Evolutionary conservation across 345 rosid species (phyloP).

Genomic region (Dipteronia sinensis): DNA sequence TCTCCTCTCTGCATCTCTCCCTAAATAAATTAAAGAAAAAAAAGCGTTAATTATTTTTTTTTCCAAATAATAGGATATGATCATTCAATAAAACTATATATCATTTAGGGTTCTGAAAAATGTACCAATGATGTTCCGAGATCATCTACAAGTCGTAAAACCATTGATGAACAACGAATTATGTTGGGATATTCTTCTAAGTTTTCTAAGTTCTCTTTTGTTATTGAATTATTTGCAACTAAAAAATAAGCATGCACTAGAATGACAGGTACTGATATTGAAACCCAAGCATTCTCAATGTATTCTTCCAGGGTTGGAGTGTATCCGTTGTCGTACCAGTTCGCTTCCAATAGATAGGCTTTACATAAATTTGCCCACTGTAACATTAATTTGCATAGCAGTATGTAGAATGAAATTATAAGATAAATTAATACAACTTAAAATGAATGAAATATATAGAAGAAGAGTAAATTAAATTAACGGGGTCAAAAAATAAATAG

Average conservation of each 20-base stretch:
- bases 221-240: slow-evolving; percentile 13
- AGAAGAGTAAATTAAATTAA: no score
- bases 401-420: neutral
- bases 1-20: slow-evolving; percentile 39
- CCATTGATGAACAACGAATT: slow-evolving; percentile 31
- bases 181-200: slow-evolving; percentile 12
- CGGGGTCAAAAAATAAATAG: no score
- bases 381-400: neutral
- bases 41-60: no score
- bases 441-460: no score
- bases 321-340: slow-evolving; percentile 38
- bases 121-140: slow-evolving; percentile 46
- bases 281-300: slow-evolving; percentile 40
- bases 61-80: no score
- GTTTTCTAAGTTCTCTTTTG: slow-evolving; percentile 16
- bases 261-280: slow-evolving; percentile 28
- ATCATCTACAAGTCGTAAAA: slow-evolving; percentile 38
- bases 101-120: no score
- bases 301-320: slow-evolving; percentile 44
- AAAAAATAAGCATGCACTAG: slow-evolving; percentile 27
- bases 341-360: slow-evolving; percentile 42
- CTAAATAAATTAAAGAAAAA: no score
- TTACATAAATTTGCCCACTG: slow-evolving; percentile 46
- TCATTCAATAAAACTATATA: no score
- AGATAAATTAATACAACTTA: no score